Base-by-base conservation (phyloP, 768 basidiomycete species). In the Suillus discolor region DNA sequence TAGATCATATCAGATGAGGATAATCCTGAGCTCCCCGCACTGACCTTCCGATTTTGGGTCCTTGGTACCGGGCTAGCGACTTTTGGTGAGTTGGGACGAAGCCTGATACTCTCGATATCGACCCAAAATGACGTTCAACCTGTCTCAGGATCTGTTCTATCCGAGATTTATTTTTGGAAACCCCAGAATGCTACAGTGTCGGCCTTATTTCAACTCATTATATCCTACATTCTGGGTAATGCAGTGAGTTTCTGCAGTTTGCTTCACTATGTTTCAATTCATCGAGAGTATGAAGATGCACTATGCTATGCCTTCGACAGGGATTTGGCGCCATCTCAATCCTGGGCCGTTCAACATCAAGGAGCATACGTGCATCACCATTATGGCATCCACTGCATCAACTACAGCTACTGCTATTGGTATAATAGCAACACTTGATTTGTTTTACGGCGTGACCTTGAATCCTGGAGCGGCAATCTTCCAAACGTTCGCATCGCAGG, bases 261-360 rank as follows among this genome's bases (percentile, higher is more conserved):
- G 12, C 8, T 36, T 39, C 59, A n/a, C 28, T 7, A 11, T 13
- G 20, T 20, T 1, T 28, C 15, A 23, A 16, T 47, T 20, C 45
- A 28, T 53, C 6, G 28, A 38, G 20, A 2, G 23, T 36, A 51
- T 31, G 54, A 65, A 68, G 67, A 68, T 68, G 67, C 67, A 66
- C 44, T 66, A 62, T 57, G 57, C 47, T n/a, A 59, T 68, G 62
- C 67, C 67, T 25, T 66, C 62, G 11, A 63, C 28, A 11, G 65
- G 67, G 3, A 31, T 69, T 66, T 88, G 84, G 83, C 73, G 82
- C n/a, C 87, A 84, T 71, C 74, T 88, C 61, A 88, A 88, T 70
- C 87, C 87, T 4, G 86, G 87, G 0, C 85, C 85, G 25, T 89
- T 89, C 79, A 89, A 87, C 80, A 79, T 75, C 73, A 85, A 85